Percentiles rank a stretch among this genome's conserved stretches.
These are phyloP conservation scores for Phragmites australis DNA, from an alignment of 176 grass and related monocot genomes.

Conservation along the genomic window DNA sequence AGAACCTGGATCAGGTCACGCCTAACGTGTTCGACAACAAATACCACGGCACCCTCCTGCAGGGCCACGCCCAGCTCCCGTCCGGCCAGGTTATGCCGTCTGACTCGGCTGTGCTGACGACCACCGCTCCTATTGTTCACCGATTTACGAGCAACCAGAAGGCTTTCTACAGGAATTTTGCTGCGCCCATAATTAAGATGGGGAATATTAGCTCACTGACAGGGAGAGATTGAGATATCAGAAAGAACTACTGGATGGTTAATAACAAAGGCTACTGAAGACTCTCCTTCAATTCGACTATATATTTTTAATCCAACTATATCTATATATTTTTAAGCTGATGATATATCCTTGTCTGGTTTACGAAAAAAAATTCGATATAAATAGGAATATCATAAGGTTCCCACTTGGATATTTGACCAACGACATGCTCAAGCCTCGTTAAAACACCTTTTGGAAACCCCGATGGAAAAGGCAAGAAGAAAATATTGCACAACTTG, in stretches of 20 bases:
- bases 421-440: no score
- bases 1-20: constrained; percentile 47
- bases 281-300: neutral
- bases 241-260: constrained; percentile 39
- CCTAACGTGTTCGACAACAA: constrained; percentile 52
- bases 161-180: constrained; percentile 48
- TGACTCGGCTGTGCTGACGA: neutral
- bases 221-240: constrained; percentile 42
- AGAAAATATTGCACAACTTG: no score
- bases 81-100: constrained; percentile 56
- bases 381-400: no score
- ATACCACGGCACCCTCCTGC: constrained; percentile 50
- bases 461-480: no score
- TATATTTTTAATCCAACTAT: neutral
- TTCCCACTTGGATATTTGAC: no score
- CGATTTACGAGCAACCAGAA: constrained; percentile 34
- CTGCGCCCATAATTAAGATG: constrained; percentile 55
- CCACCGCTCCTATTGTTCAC: constrained; percentile 34
- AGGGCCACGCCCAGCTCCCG: constrained; percentile 23
- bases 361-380: no score
- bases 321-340: no score
- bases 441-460: no score
- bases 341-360: no score
- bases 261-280: constrained; percentile 39
- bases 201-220: constrained; percentile 50